phyloP scores from a whole-genome alignment of 305 asterid species.

The Fraxinus greggii region DNA sequence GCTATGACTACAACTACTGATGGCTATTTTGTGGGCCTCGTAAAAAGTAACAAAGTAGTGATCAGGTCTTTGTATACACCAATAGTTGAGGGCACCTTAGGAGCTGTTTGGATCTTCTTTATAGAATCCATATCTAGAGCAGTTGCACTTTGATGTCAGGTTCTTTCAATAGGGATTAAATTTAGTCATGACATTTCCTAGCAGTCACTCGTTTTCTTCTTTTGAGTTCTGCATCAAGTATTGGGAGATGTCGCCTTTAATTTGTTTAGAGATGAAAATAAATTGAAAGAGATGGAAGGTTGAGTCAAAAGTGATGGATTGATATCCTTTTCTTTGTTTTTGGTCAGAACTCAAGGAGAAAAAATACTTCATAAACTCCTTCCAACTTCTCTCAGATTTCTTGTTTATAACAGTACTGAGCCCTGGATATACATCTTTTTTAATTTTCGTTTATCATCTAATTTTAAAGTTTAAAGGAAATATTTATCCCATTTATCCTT shows the following conservation, averaged over 20 bases:
- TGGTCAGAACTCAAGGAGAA: background rate
- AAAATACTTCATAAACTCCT: background rate
- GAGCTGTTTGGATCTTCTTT: background rate
- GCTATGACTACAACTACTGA: background rate
- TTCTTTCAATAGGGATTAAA: background rate
- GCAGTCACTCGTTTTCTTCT: background rate
- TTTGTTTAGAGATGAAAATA: background rate
- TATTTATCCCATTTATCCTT: background rate
- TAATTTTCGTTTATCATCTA: background rate
- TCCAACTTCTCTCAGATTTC: background rate
- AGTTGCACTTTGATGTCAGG: background rate
- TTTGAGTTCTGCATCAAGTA: background rate
- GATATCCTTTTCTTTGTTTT: background rate
- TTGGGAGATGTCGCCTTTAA: background rate
- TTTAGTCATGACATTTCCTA: background rate
- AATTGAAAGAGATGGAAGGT: background rate
- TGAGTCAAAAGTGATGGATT: background rate
- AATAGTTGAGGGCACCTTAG: background rate
- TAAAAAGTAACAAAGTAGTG: background rate
- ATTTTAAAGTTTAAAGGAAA: background rate
- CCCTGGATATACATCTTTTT: background rate
- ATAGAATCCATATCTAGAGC: background rate
- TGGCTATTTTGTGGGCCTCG: background rate
- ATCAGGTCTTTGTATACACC: background rate
- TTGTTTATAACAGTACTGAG: background rate